Percentiles rank a stretch among this genome's conserved stretches.
These are phyloP conservation scores for Geotrichum citri-aurantii DNA, from an alignment of 1,139 yeast genomes.

Conservation along the genomic window DNA sequence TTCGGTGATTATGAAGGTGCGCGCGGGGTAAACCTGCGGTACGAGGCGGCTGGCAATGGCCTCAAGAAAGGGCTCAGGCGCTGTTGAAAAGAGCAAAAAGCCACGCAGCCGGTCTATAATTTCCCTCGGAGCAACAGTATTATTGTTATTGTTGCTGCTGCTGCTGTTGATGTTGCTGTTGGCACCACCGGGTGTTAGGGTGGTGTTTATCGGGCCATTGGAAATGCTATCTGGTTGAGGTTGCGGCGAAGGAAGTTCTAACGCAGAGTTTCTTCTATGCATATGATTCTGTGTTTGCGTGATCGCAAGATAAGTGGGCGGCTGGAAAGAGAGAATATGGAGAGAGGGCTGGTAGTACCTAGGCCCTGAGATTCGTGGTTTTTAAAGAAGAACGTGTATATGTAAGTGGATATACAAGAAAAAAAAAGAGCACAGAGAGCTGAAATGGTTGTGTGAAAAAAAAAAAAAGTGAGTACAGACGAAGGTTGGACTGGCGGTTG, in stretches of 20 bases:
- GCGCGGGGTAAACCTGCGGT: constrained; percentile 57
- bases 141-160: not conserved
- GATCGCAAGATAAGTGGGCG: not conserved
- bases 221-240: not conserved
- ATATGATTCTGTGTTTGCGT: not conserved
- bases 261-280: not conserved
- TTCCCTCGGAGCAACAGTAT: constrained; percentile 30
- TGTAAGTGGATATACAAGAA: no score
- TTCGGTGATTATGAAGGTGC: constrained; percentile 58
- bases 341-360: not conserved
- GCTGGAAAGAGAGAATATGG: not conserved
- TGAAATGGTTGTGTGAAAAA: no score
- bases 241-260: not conserved
- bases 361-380: not conserved
- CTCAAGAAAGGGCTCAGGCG: constrained; percentile 58
- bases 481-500: not conserved
- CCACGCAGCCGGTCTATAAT: constrained; percentile 48
- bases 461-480: not conserved
- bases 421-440: no score
- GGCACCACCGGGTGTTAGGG: no score
- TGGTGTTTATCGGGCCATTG: not conserved
- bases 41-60: constrained; percentile 55
- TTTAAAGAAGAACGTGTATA: not conserved
- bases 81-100: constrained; percentile 58
- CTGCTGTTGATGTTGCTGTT: not conserved